Conservation (phyloP, 1,284 basidiomycete species). For the Austroboletus niveus region DNA sequence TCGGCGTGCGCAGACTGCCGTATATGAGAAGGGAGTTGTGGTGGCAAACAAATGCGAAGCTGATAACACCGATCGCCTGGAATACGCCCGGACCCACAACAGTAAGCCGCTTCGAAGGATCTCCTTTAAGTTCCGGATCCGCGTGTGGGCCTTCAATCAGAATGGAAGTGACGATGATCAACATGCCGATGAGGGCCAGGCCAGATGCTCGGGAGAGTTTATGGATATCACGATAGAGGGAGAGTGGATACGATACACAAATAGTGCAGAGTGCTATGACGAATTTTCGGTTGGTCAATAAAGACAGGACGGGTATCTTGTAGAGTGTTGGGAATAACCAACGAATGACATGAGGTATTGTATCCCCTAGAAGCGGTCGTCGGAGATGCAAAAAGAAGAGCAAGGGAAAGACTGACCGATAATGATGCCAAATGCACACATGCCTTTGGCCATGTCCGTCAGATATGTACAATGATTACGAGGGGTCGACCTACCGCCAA, state of each 20-base stretch:
- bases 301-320: conserved; percentile 65
- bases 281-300: conserved; percentile 86
- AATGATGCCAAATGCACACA: conserved; percentile 96
- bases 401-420: conserved; percentile 48
- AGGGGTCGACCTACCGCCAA: conserved; percentile 67
- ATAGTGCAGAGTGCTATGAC: conserved; percentile 84
- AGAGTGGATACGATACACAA: conserved; percentile 91
- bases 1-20: conserved; percentile 89
- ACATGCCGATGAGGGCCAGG: conserved; percentile 89
- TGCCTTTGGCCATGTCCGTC: conserved; percentile 49
- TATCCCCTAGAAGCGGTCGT: conserved; percentile 65
- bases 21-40: conserved; percentile 95
- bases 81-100: conserved; percentile 78
- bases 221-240: conserved; percentile 95
- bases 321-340: conserved; percentile 80
- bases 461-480: conserved; percentile 2
- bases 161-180: conserved; percentile 89
- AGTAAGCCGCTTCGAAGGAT: conserved; percentile 67
- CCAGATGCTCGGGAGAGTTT: conserved; percentile 93
- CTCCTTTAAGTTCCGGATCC: conserved; percentile 77
- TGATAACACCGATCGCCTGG: conserved; percentile 93
- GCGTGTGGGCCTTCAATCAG: conserved; percentile 84
- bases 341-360: conserved; percentile 92
- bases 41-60: conserved; percentile 93
- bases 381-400: conserved; percentile 33